These are phyloP conservation scores for Neostapfia colusana DNA, from an alignment of 176 grass and related monocot species.

Conservation along the genomic window DNA sequence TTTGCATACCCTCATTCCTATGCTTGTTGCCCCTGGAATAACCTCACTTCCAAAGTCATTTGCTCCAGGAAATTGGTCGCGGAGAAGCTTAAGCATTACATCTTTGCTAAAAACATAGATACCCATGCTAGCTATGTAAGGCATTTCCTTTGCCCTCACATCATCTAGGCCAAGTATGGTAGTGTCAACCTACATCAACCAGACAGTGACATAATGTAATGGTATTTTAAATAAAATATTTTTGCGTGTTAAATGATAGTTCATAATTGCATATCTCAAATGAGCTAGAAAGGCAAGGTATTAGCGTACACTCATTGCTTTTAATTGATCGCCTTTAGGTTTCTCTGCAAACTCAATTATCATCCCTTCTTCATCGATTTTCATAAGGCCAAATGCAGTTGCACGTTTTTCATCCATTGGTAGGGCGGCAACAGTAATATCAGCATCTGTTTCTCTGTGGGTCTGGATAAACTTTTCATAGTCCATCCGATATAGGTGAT, in stretches of 20 bases:
- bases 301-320: slow-evolving; percentile 80
- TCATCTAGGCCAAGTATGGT: slow-evolving; percentile 85
- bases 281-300: slow-evolving; percentile 10
- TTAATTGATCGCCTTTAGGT: slow-evolving; percentile 83
- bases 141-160: slow-evolving; percentile 74
- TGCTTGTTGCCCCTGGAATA: slow-evolving; percentile 89
- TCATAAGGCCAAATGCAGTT: slow-evolving; percentile 94
- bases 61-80: slow-evolving; percentile 67
- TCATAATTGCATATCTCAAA: slow-evolving; percentile 28
- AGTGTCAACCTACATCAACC: slow-evolving; percentile 73
- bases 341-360: slow-evolving; percentile 89
- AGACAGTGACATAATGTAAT: slow-evolving; percentile 27
- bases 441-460: slow-evolving; percentile 84
- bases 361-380: slow-evolving; percentile 90
- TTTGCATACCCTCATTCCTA: slow-evolving; percentile 82
- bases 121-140: slow-evolving; percentile 97
- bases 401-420: slow-evolving; percentile 91
- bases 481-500: slow-evolving; percentile 96
- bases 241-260: not conserved
- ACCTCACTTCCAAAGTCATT: slow-evolving; percentile 99
- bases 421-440: slow-evolving; percentile 83
- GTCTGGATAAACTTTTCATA: slow-evolving; percentile 97
- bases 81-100: slow-evolving; percentile 84
- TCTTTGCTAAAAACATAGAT: slow-evolving; percentile 97
- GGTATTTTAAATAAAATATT: slow-evolving; percentile 18